Evolutionary conservation across 441 rosid genomes (phyloP).

Genomic region (Biscutella laevigata): DNA sequence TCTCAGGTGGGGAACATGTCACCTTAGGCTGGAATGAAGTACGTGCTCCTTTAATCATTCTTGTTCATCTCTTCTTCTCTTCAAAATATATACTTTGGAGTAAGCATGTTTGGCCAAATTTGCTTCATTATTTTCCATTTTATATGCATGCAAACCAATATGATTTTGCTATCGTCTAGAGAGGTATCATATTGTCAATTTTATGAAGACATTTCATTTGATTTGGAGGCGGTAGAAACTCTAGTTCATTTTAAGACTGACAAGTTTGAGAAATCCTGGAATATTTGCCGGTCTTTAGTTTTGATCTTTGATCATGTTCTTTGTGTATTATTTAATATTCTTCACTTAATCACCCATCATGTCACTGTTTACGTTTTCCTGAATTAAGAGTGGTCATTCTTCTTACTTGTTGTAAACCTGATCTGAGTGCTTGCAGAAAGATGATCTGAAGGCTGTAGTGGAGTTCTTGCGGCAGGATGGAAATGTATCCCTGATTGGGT

Average conservation of each 20-base stretch:
- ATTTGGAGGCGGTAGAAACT: background rate
- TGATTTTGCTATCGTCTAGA: background rate
- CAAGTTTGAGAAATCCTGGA: background rate
- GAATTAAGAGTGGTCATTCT: slow-evolving; percentile 7
- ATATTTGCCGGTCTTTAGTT: background rate
- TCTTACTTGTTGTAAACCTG: slow-evolving; percentile 15
- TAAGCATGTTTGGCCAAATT: background rate
- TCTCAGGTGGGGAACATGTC: slow-evolving; percentile 94
- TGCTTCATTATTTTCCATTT: background rate
- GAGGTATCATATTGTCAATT: background rate
- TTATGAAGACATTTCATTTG: background rate
- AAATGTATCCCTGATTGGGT: slow-evolving; percentile 83
- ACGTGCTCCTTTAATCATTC: slow-evolving; percentile 21
- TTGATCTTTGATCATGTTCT: background rate
- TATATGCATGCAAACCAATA: slow-evolving; percentile 1
- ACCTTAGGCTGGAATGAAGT: slow-evolving; percentile 94
- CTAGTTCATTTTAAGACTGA: slow-evolving; percentile 7
- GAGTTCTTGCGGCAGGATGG: slow-evolving; percentile 81
- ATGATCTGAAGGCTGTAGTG: slow-evolving; percentile 83
- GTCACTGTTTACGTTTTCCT: background rate
- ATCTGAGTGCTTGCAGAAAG: slow-evolving; percentile 55
- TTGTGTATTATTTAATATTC: slow-evolving; percentile 5
- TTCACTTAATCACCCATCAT: background rate
- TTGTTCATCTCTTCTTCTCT: background rate
- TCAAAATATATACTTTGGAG: background rate